phyloP scores from a whole-genome alignment of 2,329 filamentous ascomycete species.

The Microdochium bolleyi region DNA sequence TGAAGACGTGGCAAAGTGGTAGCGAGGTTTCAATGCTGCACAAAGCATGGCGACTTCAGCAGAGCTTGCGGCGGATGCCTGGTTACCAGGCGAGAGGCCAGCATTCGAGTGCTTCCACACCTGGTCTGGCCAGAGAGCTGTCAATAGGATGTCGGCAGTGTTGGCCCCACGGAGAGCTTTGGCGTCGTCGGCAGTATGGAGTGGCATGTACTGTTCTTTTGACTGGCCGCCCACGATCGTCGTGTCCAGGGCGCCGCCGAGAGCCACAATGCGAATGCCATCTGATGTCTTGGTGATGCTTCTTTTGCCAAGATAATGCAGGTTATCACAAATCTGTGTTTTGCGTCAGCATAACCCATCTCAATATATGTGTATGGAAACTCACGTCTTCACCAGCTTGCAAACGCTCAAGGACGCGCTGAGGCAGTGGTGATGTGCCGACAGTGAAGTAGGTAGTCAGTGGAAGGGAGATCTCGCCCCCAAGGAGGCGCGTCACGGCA shows the following conservation, averaged over 20 bases:
- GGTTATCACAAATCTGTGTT: slow-evolving; percentile 68
- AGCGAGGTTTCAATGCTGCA: slow-evolving; percentile 74
- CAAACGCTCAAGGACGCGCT: slow-evolving; percentile 62
- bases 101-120: slow-evolving; percentile 64
- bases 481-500: slow-evolving; percentile 54
- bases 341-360: background rate
- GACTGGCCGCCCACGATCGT: slow-evolving; percentile 54
- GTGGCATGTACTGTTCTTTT: slow-evolving; percentile 67
- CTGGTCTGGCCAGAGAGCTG: slow-evolving; percentile 73
- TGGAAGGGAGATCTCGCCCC: slow-evolving; percentile 65
- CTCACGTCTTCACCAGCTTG: slow-evolving; percentile 55
- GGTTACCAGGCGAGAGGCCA: slow-evolving; percentile 42
- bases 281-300: slow-evolving; percentile 84
- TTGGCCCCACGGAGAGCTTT: slow-evolving; percentile 69
- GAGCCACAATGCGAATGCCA: slow-evolving; percentile 76
- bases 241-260: slow-evolving; percentile 67
- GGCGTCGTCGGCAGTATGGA: slow-evolving; percentile 70
- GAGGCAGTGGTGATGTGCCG: slow-evolving; percentile 64
- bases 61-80: slow-evolving; percentile 44
- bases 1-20: slow-evolving; percentile 72
- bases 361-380: background rate
- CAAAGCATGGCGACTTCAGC: slow-evolving; percentile 72
- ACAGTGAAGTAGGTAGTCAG: slow-evolving; percentile 88
- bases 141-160: slow-evolving; percentile 78
- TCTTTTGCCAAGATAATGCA: slow-evolving; percentile 83